These are phyloP conservation scores for Plasmodium gaboni DNA, from an alignment of 169 alveolate species.

Conservation along the genomic window DNA sequence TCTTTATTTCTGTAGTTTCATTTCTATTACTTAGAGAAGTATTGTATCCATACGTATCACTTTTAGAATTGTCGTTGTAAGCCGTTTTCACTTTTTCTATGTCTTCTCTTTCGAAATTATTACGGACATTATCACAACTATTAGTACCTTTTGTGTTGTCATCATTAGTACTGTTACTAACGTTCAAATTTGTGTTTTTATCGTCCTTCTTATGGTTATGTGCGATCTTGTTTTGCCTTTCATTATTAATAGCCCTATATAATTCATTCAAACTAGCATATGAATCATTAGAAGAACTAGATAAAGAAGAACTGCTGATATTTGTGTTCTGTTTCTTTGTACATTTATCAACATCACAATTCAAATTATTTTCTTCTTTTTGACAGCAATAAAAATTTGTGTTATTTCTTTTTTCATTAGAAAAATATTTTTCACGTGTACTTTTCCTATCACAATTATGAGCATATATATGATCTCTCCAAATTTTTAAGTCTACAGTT, in stretches of 20 bases:
- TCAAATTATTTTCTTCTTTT: too few species aligned
- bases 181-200: not conserved
- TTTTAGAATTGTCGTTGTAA: slow-evolving; percentile 27
- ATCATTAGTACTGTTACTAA: not conserved
- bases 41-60: slow-evolving; percentile 7
- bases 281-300: too few species aligned
- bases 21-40: slow-evolving; percentile 5
- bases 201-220: not conserved
- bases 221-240: not conserved
- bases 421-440: not conserved
- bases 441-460: not conserved
- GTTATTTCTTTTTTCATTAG: slow-evolving; percentile 11
- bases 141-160: not conserved
- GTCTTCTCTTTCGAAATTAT: not conserved
- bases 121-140: not conserved
- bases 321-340: too few species aligned
- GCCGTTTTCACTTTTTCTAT: slow-evolving; percentile 10
- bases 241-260: not conserved
- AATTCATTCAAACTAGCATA: too few species aligned
- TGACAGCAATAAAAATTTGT: too few species aligned
- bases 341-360: too few species aligned
- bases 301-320: too few species aligned
- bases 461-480: slow-evolving; percentile 46
- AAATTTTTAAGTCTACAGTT: slow-evolving; percentile 32
- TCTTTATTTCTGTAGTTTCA: not conserved